Base-by-base conservation (phyloP, 2,329 filamentous ascomycete species). In the Ceratocystis papillata region DNA sequence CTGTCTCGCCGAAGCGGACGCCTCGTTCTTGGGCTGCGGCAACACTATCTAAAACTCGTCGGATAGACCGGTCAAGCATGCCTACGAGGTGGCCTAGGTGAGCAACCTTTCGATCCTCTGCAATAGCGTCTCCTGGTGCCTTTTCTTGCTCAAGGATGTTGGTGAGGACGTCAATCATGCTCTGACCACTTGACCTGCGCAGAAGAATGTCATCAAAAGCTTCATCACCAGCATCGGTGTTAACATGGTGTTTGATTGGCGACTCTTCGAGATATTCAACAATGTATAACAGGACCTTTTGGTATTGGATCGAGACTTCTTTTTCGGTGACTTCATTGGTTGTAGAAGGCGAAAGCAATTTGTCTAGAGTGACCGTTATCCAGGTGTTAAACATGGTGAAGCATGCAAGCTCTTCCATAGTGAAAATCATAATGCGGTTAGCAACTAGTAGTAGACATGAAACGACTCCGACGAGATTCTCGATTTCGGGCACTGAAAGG, bases 331-430 rank as follows among this genome's bases (percentile, higher is more conserved):
- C 79, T 69, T 96, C 93, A 25, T 90, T 85, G 17, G 80, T 79
- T 0, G 85, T 70, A 78, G 70, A 88, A 76, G 72, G 77, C 3
- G 87, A 84, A 5, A 84, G 83, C 59, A 93, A 82, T 15, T 87
- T 83, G 69, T 95, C 89, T 67, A 96, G 93, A 71, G 92, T 86
- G 71, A 90, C 83, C 44, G 87, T 85, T 63, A 97, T 78, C 93
- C 93, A 97, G 64, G 81, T 80, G 0, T 89, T 92, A 73, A 96
- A 97, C 4, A 84, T 81, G 1, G 78, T 74, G 71, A 96, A 97
- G 62, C 91, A 82, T 30, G 86, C 81, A 17, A 93, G 81, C 74
- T 97, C 93, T 65, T 88, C 84, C 72, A 88, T 86, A 33, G 87
- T 82, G 65, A 86, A 80, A 4, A 86, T 78, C 15, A 96, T 78